phyloP scores from a whole-genome alignment of 352 stramenopile species.

The Phytophthora crassamura region DNA sequence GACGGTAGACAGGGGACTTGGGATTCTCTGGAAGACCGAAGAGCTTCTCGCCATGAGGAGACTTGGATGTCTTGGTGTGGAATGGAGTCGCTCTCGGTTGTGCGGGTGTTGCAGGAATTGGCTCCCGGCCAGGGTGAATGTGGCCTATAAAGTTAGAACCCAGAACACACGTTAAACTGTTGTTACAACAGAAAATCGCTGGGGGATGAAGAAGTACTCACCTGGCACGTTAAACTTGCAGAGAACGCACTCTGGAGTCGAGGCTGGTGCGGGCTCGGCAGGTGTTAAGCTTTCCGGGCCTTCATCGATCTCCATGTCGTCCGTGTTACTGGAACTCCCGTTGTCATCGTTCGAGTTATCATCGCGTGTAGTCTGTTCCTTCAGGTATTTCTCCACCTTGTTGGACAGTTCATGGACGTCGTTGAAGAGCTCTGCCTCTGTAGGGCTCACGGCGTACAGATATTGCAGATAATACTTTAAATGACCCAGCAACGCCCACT shows the following conservation, averaged over 20 bases:
- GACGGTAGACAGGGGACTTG: slow-evolving; percentile 65
- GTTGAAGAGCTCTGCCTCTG: slow-evolving; percentile 66
- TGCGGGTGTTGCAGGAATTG: slow-evolving; percentile 21
- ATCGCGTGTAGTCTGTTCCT: slow-evolving; percentile 11
- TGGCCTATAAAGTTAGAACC: slow-evolving; percentile 48
- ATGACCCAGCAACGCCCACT: slow-evolving; percentile 60
- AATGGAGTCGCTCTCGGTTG: slow-evolving; percentile 26
- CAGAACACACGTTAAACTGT: neutral
- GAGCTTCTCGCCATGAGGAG: slow-evolving; percentile 38
- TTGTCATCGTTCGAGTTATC: slow-evolving; percentile 18
- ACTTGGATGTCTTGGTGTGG: slow-evolving; percentile 36
- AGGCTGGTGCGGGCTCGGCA: slow-evolving; percentile 15
- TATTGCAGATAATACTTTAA: slow-evolving; percentile 82
- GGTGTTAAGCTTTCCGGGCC: slow-evolving; percentile 10
- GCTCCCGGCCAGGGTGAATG: slow-evolving; percentile 64
- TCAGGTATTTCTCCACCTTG: slow-evolving; percentile 53
- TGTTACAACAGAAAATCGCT: neutral
- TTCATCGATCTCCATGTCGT: slow-evolving; percentile 35
- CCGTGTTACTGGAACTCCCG: slow-evolving; percentile 20
- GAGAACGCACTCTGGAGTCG: slow-evolving; percentile 56
- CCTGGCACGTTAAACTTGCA: slow-evolving; percentile 86
- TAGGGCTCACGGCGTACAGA: slow-evolving; percentile 72
- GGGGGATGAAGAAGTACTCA: slow-evolving; percentile 17
- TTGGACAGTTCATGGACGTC: slow-evolving; percentile 58
- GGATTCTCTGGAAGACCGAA: slow-evolving; percentile 58